Evolutionary conservation across 2,329 filamentous ascomycete genomes (phyloP).

Genomic region (Sporothrix luriei): DNA sequence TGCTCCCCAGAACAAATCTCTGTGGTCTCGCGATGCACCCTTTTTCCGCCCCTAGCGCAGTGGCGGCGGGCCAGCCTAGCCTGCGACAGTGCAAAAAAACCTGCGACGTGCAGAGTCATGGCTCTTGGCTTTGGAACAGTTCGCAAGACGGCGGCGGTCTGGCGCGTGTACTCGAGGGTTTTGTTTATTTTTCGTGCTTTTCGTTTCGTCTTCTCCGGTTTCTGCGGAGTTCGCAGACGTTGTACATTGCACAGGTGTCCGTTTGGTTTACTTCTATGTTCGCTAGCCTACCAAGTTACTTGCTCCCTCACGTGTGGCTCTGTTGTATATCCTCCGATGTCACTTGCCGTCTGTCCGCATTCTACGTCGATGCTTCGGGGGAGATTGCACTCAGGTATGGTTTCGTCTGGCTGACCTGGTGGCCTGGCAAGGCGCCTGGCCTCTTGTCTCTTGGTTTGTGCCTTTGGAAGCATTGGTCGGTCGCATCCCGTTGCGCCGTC

Average conservation of each 20-base stretch:
- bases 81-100: conserved; percentile 12
- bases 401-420: conserved; percentile 5
- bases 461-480: not conserved
- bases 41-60: conserved; percentile 22
- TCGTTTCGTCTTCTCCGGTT: not conserved
- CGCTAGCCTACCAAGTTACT: conserved; percentile 3
- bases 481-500: not conserved
- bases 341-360: conserved; percentile 12
- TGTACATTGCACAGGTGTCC: not conserved
- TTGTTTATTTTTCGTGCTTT: not conserved
- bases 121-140: not conserved
- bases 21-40: conserved; percentile 25
- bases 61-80: conserved; percentile 20
- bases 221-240: not conserved
- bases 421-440: conserved; percentile 17
- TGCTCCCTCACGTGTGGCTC: conserved; percentile 14
- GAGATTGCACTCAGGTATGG: conserved; percentile 5
- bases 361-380: conserved; percentile 19
- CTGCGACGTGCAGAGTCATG: conserved; percentile 3
- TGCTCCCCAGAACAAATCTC: conserved; percentile 15
- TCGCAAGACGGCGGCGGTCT: not conserved
- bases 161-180: conserved; percentile 10
- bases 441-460: not conserved
- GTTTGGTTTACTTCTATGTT: not conserved
- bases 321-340: not conserved